Evolutionary conservation across 441 rosid genomes (phyloP), one percentile per base, ranked within the genome.

Genomic region (Adansonia rubrostipa): DNA sequence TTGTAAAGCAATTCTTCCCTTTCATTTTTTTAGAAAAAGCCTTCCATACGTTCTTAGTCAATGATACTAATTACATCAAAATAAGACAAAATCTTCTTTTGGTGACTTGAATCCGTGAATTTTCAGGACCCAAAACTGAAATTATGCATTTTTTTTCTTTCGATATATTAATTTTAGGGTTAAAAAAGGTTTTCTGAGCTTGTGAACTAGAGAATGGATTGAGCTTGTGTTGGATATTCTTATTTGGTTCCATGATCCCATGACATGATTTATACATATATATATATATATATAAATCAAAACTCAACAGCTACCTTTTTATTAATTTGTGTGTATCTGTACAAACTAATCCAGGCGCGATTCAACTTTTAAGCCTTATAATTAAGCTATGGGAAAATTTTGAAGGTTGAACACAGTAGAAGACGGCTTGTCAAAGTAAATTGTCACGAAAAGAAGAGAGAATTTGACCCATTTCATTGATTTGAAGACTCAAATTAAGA

Each of bases 401-500:
- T 11, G 69, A 15, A 65, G 53, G 45, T 70, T 50, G 74, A 70
- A 70, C 44, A 36, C 42, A 14, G 45, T 36, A 22, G 44, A 20
- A 70, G 74, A 50, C 20, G 22, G 60, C 60, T 71, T 71, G 74
- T 71, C 74, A 71, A 71, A 71, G 74, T 28, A 71, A 71, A 71
- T 24, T 47, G 73, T 69, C 10, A 5, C 3, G 45, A 33, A 63
- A 63, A 33, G 14, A 69, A 5, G 51, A 48, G 69, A 40, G 57
- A 48, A 69, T 40, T 51, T 69, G 58, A 69, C 73, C 42, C 57
- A 48, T 47, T 69, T 22, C 17, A 11, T 48, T 70, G 60, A 48
- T 48, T 22, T 50, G 58, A 70, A 24, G 42, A 70, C 44, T 70
- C 60, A 0, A 14, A 70, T 36, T 36, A 36, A 48, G 73, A 70